Evolutionary conservation across 257 asterid genomes (phyloP).

Genomic region (Solanum clarkiae): DNA sequence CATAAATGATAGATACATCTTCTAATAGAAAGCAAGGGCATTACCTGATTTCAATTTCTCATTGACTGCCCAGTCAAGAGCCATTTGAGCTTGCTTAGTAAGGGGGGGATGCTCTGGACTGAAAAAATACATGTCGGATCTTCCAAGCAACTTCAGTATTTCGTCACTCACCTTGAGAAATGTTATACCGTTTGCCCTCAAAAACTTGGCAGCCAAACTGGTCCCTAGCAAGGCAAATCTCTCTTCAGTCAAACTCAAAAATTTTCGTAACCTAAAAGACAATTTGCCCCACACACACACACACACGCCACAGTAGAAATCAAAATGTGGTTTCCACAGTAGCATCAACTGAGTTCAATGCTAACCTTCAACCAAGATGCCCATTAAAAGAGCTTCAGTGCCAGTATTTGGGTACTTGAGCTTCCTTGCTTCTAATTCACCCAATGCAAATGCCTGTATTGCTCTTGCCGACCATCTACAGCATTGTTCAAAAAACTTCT

Average conservation of each 20-base stretch:
- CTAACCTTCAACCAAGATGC: conserved; percentile 86
- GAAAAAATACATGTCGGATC: conserved; percentile 49
- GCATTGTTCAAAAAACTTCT: neutral
- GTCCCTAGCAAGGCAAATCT: conserved; percentile 48
- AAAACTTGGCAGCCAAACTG: conserved; percentile 69
- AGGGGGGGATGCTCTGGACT: conserved; percentile 87
- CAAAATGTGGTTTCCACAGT: neutral
- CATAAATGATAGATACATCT: neutral
- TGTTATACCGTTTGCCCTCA: conserved; percentile 72
- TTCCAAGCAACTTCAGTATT: conserved; percentile 56
- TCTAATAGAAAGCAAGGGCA: neutral
- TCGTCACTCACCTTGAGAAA: conserved; percentile 66
- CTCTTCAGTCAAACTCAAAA: neutral
- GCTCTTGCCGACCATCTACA: conserved; percentile 88
- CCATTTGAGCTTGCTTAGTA: conserved; percentile 80
- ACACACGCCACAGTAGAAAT: neutral
- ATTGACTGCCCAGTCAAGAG: conserved; percentile 79
- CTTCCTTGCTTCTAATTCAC: conserved; percentile 77
- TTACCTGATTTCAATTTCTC: conserved; percentile 86
- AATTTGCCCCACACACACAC: neutral
- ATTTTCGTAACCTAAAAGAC: neutral
- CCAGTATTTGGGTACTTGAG: conserved; percentile 78
- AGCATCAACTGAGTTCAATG: neutral
- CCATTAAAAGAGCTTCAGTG: conserved; percentile 91
- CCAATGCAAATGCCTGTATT: conserved; percentile 78